Evolutionary conservation across 2,329 filamentous ascomycete genomes (phyloP), one percentile per base, ranked within the genome.

Genomic region (Microdochium paspali): DNA sequence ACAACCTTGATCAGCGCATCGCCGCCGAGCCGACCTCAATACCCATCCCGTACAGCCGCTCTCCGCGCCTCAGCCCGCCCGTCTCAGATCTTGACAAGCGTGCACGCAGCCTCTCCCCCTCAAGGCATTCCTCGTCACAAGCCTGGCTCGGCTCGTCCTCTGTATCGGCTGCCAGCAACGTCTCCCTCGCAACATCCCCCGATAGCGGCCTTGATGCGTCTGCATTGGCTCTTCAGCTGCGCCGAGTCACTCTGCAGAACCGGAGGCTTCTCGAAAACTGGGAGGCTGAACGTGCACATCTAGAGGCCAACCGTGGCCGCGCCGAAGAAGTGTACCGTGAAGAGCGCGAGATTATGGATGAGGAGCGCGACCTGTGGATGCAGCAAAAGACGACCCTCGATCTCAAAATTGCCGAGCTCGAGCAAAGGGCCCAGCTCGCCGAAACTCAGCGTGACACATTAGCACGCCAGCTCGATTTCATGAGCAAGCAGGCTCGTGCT

Each of bases 321-420:
- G 74, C 71, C 3, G 76, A 78, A 53, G 71, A 76, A 56, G 70
- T 78, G n/a, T 77, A 77, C 54, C 70, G 70, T 51, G 73, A 77
- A 53, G 74, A 79, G 55, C 70, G 73, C 7, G 64, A 63, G 45
- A 66, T 77, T 48, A 77, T 78, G 70, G 72, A 77, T 46, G 70
- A 74, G 32, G 70, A 76, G 50, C 66, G 71, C 18, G 57, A 66
- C 15, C 58, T 65, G 12, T 77, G 74, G 74, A 60, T 70, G 21
- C 58, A 60, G 13, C 72, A 77, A 53, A 74, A 68, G 56, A 56
- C 56, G 3, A 55, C 51, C 39, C 57, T 76, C 54, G 50, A 71
- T 28, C 60, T 59, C 31, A 67, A 74, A 50, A 64, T 75, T 15
- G 57, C 64, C 31, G 56, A 58, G 24, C 77, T 50, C 66, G 65